Percentiles rank a stretch among this genome's conserved stretches.
Evolutionary conservation across 345 rosid species (phyloP).

Genomic region (Salix viminalis): DNA sequence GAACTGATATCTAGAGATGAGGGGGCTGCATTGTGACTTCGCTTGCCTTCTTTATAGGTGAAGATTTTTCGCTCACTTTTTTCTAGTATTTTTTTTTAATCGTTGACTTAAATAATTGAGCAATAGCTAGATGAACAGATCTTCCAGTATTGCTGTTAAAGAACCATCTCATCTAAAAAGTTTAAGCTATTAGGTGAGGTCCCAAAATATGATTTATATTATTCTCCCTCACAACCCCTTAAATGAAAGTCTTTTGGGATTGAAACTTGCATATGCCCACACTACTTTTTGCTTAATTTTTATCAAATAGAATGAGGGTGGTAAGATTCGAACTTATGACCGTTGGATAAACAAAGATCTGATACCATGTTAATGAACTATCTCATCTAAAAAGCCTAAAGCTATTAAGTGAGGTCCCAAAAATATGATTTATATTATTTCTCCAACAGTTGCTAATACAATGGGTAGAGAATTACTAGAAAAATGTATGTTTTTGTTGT

Average conservation of each 20-base stretch:
- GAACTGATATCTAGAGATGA: conserved; percentile 94
- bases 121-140: background rate
- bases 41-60: conserved; percentile 90
- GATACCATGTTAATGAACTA: no score
- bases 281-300: no score
- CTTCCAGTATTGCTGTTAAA: background rate
- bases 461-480: background rate
- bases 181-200: no score
- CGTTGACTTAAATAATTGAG: background rate
- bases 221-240: accelerated
- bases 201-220: no score
- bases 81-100: background rate
- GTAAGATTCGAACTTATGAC: no score
- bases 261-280: accelerated
- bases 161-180: no score
- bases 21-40: conserved; percentile 94
- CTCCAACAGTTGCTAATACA: background rate
- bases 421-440: no score
- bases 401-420: accelerated
- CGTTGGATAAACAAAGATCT: no score
- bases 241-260: no score
- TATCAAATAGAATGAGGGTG: no score
- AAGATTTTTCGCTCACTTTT: background rate
- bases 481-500: background rate
- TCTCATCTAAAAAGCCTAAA: no score